phyloP scores from a whole-genome alignment of 1,284 basidiomycete species.

The Fomitopsis schrenkii region DNA sequence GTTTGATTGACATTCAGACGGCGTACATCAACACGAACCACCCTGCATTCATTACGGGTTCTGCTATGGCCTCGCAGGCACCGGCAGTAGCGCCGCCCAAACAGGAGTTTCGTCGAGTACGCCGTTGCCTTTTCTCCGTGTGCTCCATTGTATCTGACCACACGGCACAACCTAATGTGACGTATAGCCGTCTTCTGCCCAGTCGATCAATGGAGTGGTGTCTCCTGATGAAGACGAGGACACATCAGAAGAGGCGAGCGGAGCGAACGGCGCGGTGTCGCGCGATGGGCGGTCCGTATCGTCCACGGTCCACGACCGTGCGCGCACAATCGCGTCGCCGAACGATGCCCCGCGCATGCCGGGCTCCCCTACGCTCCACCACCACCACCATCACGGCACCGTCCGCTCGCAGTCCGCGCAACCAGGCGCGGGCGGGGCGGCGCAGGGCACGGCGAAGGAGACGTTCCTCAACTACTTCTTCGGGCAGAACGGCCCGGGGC shows the following conservation, averaged over 20 bases:
- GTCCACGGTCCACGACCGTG: slow-evolving; percentile 75
- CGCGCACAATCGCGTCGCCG: slow-evolving; percentile 30
- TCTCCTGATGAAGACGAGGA: slow-evolving; percentile 55
- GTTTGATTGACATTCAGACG: slow-evolving; percentile 95
- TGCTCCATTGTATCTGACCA: slow-evolving; percentile 6
- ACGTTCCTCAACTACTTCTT: slow-evolving; percentile 97
- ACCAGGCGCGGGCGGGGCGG: slow-evolving; percentile 8
- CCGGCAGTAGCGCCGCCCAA: slow-evolving; percentile 37
- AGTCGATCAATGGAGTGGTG: slow-evolving; percentile 42
- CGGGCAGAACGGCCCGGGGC: slow-evolving; percentile 75
- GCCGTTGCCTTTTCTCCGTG: slow-evolving; percentile 19
- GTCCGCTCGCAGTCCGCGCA: slow-evolving; percentile 33
- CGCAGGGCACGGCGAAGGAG: slow-evolving; percentile 59
- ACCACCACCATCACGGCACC: slow-evolving; percentile 24
- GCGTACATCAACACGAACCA: slow-evolving; percentile 99
- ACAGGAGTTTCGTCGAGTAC: slow-evolving; percentile 48
- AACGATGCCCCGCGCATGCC: slow-evolving; percentile 26
- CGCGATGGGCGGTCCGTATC: slow-evolving; percentile 75
- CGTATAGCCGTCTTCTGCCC: slow-evolving; percentile 19
- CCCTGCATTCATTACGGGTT: slow-evolving; percentile 80
- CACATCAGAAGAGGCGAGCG: slow-evolving; percentile 45
- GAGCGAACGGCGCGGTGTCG: slow-evolving; percentile 48
- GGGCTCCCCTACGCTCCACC: slow-evolving; percentile 34
- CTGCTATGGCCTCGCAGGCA: slow-evolving; percentile 48
- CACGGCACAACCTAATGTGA: slow-evolving; percentile 13